Percentiles rank a stretch among this genome's conserved stretches.
Conservation (phyloP, 805 yeast species). For the Monosporozyma solicola region DNA sequence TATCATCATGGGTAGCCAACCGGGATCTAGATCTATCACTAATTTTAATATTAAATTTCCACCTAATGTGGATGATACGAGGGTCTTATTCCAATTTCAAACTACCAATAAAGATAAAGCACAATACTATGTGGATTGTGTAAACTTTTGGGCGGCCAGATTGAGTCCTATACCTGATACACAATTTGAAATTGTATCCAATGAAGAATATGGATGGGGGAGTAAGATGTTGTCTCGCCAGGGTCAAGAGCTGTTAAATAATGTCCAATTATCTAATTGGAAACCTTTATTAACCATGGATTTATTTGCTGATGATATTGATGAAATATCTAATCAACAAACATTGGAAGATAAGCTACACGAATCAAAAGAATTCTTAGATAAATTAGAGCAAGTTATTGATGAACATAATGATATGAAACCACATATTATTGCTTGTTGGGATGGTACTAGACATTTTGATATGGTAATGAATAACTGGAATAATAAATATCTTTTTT, state of each 20-base stretch:
- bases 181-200: conserved; percentile 61
- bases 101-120: conserved; percentile 64
- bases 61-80: conserved; percentile 11
- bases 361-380: conserved; percentile 33
- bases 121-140: conserved; percentile 57
- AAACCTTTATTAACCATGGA: conserved; percentile 18
- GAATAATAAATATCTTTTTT: conserved; percentile 33
- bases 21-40: conserved; percentile 4
- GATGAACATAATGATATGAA: conserved; percentile 37
- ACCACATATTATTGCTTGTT: conserved; percentile 30
- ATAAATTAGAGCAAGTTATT: conserved; percentile 32
- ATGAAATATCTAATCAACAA: conserved; percentile 6
- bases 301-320: conserved; percentile 16
- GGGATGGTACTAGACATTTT: conserved; percentile 21
- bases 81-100: conserved; percentile 46
- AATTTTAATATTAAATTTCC: conserved; percentile 23
- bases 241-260: not conserved
- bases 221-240: conserved; percentile 9
- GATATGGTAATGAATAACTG: conserved; percentile 34
- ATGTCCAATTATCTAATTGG: conserved; percentile 10
- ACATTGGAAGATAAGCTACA: conserved; percentile 7
- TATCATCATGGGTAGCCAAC: conserved; percentile 12
- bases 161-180: conserved; percentile 67
- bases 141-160: conserved; percentile 88
- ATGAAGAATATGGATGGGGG: conserved; percentile 76